Conservation (phyloP, 2,329 filamentous ascomycete species). For the Fusarium chaquense region DNA sequence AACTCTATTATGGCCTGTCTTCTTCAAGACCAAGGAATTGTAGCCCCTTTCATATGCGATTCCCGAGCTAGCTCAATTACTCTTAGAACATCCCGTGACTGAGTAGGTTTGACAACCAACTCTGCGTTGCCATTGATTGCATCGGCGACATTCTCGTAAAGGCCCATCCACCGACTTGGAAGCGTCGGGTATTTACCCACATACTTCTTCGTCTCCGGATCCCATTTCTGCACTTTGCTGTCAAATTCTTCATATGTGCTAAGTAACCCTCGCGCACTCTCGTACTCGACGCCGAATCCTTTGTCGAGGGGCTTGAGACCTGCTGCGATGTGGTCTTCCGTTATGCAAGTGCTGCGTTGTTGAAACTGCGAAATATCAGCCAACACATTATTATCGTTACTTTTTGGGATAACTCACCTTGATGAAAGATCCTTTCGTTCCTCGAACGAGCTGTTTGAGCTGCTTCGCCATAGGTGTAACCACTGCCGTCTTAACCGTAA, state of each 20-base stretch:
- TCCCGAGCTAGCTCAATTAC: constrained; percentile 55
- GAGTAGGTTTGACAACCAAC: constrained; percentile 54
- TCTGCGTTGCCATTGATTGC: constrained; percentile 55
- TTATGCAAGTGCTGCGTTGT: constrained; percentile 51
- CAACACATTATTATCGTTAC: background rate
- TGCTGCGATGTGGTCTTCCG: constrained; percentile 39
- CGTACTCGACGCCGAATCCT: constrained; percentile 33
- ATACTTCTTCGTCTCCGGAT: constrained; percentile 51
- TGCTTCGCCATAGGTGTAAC: constrained; percentile 34
- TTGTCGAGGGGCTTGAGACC: constrained; percentile 30
- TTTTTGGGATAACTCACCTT: constrained; percentile 3
- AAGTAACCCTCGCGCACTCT: constrained; percentile 41
- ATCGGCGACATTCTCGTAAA: constrained; percentile 56
- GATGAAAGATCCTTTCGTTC: constrained; percentile 41
- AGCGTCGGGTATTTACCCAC: constrained; percentile 55
- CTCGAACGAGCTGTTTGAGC: constrained; percentile 35
- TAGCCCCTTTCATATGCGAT: constrained; percentile 51
- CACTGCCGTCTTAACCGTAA: constrained; percentile 40
- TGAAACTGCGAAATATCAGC: constrained; percentile 64
- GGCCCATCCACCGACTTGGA: constrained; percentile 54
- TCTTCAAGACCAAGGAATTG: constrained; percentile 49
- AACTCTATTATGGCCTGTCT: too few species aligned
- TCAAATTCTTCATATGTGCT: constrained; percentile 56
- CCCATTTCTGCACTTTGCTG: constrained; percentile 46
- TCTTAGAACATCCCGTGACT: constrained; percentile 55